These are phyloP conservation scores for Aspergillus jensenii DNA, from an alignment of 2,329 filamentous ascomycete genomes.

Conservation along the genomic window DNA sequence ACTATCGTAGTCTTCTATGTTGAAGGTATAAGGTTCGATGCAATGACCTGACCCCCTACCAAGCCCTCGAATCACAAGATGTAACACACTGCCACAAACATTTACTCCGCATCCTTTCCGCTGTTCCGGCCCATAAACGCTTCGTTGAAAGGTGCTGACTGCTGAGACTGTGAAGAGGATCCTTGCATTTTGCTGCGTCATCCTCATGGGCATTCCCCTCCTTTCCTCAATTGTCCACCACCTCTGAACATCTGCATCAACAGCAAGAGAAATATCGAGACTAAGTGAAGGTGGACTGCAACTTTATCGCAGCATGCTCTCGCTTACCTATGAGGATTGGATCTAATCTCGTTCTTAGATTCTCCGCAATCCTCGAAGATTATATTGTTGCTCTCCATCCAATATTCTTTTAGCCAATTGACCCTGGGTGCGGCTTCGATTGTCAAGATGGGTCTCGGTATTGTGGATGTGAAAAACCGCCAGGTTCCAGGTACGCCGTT, in stretches of 20 bases:
- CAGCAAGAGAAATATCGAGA: too few relatives aligned
- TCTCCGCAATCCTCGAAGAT: background rate
- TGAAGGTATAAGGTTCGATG: background rate
- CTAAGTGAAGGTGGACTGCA: background rate
- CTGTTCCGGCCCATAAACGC: background rate
- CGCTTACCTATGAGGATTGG: background rate
- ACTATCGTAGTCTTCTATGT: background rate
- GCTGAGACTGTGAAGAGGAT: background rate
- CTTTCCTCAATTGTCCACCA: background rate
- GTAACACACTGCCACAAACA: background rate
- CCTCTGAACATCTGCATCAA: too few relatives aligned
- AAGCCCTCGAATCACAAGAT: background rate
- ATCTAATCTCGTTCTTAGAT: background rate
- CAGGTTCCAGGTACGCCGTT: slow-evolving; percentile 69
- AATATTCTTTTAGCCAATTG: background rate
- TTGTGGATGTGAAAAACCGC: slow-evolving; percentile 64
- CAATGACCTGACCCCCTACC: background rate
- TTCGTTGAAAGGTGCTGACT: background rate
- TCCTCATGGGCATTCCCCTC: background rate
- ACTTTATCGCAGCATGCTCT: background rate
- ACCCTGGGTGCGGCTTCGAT: background rate
- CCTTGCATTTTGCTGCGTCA: slow-evolving; percentile 1
- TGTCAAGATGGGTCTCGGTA: slow-evolving; percentile 64
- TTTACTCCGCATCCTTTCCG: background rate
- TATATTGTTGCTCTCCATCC: background rate